Evolutionary conservation across 257 asterid genomes (phyloP).

Genomic region (Solanum rostratum): DNA sequence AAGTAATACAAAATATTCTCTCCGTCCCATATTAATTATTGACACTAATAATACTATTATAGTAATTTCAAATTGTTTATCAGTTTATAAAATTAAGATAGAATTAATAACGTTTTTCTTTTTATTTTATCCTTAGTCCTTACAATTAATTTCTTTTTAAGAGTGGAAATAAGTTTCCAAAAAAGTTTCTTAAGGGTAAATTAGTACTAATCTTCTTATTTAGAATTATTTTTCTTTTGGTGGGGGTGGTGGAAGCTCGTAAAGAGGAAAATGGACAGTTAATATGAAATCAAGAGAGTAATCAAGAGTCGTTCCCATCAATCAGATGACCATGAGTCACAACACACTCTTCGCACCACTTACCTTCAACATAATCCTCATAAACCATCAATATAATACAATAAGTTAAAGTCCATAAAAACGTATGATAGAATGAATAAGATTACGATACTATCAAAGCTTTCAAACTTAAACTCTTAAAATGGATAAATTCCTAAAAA

Average conservation of each 20-base stretch:
- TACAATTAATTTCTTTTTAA: neutral
- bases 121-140: neutral
- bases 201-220: neutral
- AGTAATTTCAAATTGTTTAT: neutral
- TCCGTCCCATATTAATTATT: neutral
- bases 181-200: neutral
- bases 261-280: neutral
- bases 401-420: neutral
- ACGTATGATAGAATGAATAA: neutral
- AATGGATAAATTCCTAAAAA: neutral
- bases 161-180: neutral
- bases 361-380: neutral
- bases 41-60: neutral
- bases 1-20: neutral
- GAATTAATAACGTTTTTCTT: neutral
- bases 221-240: too few relatives aligned
- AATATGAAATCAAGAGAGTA: neutral
- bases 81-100: neutral
- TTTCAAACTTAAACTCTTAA: neutral
- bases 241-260: too few relatives aligned
- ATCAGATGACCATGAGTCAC: rapidly evolving
- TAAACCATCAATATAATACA: neutral
- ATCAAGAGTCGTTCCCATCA: neutral
- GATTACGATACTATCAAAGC: neutral
- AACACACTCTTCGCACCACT: neutral